Conservation (phyloP, 768 basidiomycete genomes). For the Pholiota conissans region DNA sequence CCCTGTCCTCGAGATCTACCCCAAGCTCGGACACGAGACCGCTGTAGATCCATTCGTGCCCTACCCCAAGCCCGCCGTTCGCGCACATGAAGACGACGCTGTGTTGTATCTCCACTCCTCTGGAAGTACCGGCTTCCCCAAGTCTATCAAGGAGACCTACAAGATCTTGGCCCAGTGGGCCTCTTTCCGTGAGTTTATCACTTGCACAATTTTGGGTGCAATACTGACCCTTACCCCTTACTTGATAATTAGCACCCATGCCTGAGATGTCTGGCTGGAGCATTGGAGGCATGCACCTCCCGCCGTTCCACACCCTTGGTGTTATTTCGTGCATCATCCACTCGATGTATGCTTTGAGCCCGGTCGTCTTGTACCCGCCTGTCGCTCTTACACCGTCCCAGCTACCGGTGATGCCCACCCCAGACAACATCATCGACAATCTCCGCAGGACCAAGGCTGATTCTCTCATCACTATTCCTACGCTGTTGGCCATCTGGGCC, state of each 20-base stretch:
- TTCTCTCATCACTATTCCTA: slow-evolving; percentile 34
- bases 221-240: background rate
- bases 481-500: slow-evolving; percentile 39
- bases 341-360: slow-evolving; percentile 26
- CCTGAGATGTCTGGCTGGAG: slow-evolving; percentile 15
- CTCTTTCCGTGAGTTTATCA: slow-evolving; percentile 28
- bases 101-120: slow-evolving; percentile 47
- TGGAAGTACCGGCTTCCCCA: slow-evolving; percentile 49
- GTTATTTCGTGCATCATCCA: slow-evolving; percentile 21
- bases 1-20: slow-evolving; percentile 31
- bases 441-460: slow-evolving; percentile 27
- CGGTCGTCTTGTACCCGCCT: slow-evolving; percentile 14
- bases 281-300: slow-evolving; percentile 30
- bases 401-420: slow-evolving; percentile 34
- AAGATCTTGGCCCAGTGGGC: slow-evolving; percentile 32
- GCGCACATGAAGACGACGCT: slow-evolving; percentile 18
- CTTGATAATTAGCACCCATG: background rate
- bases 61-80: slow-evolving; percentile 17
- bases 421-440: slow-evolving; percentile 32
- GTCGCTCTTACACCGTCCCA: slow-evolving; percentile 31
- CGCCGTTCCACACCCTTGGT: slow-evolving; percentile 40
- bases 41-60: slow-evolving; percentile 25
- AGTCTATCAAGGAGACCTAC: slow-evolving; percentile 36
- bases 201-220: too few relatives aligned
- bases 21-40: slow-evolving; percentile 37